Evolutionary conservation across 2,329 filamentous ascomycete species (phyloP).

Genomic region (Talaromyces sp.): DNA sequence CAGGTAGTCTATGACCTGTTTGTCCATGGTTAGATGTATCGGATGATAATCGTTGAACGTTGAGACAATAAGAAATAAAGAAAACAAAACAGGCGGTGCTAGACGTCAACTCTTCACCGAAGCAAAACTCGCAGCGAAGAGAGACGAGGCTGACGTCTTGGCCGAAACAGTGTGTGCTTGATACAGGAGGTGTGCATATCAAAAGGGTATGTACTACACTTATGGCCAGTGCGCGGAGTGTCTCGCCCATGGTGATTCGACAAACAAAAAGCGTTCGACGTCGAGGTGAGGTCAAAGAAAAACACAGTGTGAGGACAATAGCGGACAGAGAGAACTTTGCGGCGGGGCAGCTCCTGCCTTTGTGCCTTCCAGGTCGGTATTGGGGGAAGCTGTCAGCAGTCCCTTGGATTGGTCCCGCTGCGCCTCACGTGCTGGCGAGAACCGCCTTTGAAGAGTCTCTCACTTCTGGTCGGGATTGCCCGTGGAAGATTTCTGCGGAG

Average conservation of each 20-base stretch:
- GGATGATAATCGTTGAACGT: not conserved
- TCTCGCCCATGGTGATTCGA: not conserved
- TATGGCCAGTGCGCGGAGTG: not conserved
- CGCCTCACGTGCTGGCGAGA: not conserved
- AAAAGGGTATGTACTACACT: not conserved
- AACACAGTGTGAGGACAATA: not conserved
- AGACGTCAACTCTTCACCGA: not conserved
- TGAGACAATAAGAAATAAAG: not conserved
- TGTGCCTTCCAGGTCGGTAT: not conserved
- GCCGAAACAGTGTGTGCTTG: not conserved
- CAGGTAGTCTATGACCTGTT: slow-evolving; percentile 83
- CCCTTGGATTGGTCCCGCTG: not conserved
- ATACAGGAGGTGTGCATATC: not conserved
- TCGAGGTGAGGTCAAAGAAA: not conserved
- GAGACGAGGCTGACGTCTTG: not conserved
- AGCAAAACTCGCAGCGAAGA: not conserved
- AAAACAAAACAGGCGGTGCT: not conserved
- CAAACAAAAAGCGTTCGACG: not conserved
- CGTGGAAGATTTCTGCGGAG: not conserved
- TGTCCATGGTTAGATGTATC: not conserved
- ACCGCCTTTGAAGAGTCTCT: not conserved
- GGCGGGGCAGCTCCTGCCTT: not conserved
- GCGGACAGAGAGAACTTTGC: not conserved
- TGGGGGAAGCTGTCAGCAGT: not conserved
- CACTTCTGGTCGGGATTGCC: not conserved